phyloP scores from a whole-genome alignment of 2,329 filamentous ascomycete species.

The Hymenoscyphus linearis region DNA sequence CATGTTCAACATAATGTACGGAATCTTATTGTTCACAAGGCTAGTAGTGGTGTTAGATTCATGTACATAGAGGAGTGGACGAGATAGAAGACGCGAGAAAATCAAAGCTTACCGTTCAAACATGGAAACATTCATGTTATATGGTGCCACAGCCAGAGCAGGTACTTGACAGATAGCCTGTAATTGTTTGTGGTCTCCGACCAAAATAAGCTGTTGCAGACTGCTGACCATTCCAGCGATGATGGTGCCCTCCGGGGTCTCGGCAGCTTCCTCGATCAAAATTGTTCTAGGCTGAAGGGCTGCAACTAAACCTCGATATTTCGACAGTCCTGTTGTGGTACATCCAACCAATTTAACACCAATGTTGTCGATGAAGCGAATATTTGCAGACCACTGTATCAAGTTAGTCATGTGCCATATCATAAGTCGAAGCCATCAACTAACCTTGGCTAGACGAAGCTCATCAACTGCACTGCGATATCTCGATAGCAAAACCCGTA shows the following conservation, averaged over 20 bases:
- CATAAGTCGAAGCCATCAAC: not conserved
- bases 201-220: conserved; percentile 59
- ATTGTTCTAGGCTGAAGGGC: conserved; percentile 55
- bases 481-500: conserved; percentile 14
- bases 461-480: conserved; percentile 21
- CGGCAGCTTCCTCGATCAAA: conserved; percentile 66
- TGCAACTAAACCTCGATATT: conserved; percentile 59
- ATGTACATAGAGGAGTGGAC: not conserved
- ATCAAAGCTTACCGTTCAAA: conserved; percentile 54
- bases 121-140: conserved; percentile 57
- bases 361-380: conserved; percentile 56
- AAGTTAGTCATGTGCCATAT: conserved; percentile 4
- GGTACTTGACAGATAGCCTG: conserved; percentile 53
- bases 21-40: conserved; percentile 48
- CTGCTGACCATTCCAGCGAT: conserved; percentile 55
- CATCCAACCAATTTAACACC: conserved; percentile 34
- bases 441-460: conserved; percentile 23
- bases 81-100: no score
- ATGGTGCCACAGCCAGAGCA: conserved; percentile 51
- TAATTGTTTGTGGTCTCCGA: conserved; percentile 66
- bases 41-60: not conserved
- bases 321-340: conserved; percentile 65
- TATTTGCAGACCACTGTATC: conserved; percentile 21
- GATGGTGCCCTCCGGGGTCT: conserved; percentile 50
- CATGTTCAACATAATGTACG: conserved; percentile 47